Percentiles rank a stretch among this genome's conserved stretches.
These are phyloP conservation scores for Grosmannia serpens DNA, from an alignment of 2,329 filamentous ascomycete genomes.

Conservation along the genomic window DNA sequence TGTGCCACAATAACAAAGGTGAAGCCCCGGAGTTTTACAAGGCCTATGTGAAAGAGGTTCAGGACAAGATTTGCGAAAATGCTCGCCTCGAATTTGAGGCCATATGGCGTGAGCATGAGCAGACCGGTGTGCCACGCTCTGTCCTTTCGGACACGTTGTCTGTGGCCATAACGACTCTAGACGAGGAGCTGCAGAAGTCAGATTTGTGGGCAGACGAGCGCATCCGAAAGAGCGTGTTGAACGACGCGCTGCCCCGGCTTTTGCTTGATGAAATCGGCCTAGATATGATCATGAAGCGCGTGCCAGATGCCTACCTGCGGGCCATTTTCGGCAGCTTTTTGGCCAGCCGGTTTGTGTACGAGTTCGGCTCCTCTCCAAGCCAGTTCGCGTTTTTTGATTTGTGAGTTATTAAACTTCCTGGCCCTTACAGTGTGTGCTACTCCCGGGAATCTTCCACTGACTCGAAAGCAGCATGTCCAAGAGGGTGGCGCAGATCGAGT, in stretches of 20 bases:
- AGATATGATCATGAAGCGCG: conserved; percentile 73
- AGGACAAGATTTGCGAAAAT: conserved; percentile 82
- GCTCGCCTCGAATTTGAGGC: conserved; percentile 92
- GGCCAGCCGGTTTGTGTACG: conserved; percentile 90
- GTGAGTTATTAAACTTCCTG: conserved; percentile 41
- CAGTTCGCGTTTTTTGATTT: conserved; percentile 99
- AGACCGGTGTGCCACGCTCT: conserved; percentile 67
- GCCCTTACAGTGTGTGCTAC: no score
- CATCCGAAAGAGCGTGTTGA: conserved; percentile 66
- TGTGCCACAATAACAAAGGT: conserved; percentile 70
- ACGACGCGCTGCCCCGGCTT: conserved; percentile 75
- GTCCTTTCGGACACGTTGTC: conserved; percentile 88
- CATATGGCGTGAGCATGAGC: conserved; percentile 88
- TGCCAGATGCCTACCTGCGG: conserved; percentile 84
- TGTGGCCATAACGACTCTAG: conserved; percentile 85
- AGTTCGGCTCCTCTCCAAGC: conserved; percentile 83
- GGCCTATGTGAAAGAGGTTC: conserved; percentile 83
- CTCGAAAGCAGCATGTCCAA: conserved; percentile 49
- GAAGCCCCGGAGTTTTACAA: conserved; percentile 83
- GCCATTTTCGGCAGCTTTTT: conserved; percentile 95
- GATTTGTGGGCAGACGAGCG: conserved; percentile 79
- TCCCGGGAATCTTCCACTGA: neutral
- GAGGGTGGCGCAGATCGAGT: conserved; percentile 39
- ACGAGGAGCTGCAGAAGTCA: conserved; percentile 90
- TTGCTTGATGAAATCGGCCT: conserved; percentile 84